phyloP scores from a whole-genome alignment of 495 filamentous ascomycete species.

The Gamarada debralockiae region DNA sequence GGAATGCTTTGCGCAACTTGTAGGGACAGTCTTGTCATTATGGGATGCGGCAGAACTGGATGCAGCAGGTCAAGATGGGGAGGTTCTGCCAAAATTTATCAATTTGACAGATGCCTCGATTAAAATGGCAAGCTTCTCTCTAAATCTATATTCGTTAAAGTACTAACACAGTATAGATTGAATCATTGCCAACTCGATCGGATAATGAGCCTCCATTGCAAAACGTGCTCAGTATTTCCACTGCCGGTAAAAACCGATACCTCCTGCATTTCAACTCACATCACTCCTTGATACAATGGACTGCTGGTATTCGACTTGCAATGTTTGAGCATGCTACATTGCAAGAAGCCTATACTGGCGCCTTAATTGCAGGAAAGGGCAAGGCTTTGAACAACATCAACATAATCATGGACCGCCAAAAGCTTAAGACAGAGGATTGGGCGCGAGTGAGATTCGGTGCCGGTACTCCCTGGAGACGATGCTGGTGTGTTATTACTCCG shows the following conservation, averaged over 20 bases:
- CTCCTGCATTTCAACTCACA: constrained; percentile 93
- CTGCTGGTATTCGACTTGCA: constrained; percentile 85
- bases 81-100: constrained; percentile 91
- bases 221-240: constrained; percentile 92
- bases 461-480: constrained; percentile 92
- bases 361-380: constrained; percentile 92
- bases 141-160: neutral
- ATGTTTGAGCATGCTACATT: constrained; percentile 93
- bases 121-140: constrained; percentile 71
- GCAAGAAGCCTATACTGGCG: constrained; percentile 95
- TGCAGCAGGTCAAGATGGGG: constrained; percentile 73
- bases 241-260: constrained; percentile 92
- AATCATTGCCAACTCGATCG: constrained; percentile 78
- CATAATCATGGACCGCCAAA: constrained; percentile 74
- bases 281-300: constrained; percentile 93
- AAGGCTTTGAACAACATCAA: constrained; percentile 83
- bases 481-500: constrained; percentile 91
- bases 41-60: constrained; percentile 96
- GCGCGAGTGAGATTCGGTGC: constrained; percentile 93
- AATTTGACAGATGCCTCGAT: constrained; percentile 97
- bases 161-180: constrained; percentile 59
- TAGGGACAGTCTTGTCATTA: constrained; percentile 89
- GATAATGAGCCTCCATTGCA: constrained; percentile 73
- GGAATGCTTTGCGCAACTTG: constrained; percentile 95
- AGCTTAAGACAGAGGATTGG: constrained; percentile 84